These are phyloP conservation scores for Entophlyctis helioformis DNA, from an alignment of 192 early-diverging fungal species.

Conservation along the genomic window DNA sequence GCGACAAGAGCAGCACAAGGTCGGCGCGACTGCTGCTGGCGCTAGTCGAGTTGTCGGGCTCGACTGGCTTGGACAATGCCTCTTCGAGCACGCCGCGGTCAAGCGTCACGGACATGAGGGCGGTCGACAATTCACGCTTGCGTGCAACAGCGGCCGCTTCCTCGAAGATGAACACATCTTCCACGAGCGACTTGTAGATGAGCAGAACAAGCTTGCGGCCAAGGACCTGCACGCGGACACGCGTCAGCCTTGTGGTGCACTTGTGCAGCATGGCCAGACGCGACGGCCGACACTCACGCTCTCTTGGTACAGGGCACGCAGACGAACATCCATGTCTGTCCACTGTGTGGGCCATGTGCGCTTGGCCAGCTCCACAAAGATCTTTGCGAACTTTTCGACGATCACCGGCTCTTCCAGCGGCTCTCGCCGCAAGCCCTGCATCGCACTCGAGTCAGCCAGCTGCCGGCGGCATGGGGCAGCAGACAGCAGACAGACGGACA, in stretches of 20 bases:
- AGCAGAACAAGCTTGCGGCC: slow-evolving; percentile 42
- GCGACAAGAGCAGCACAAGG: slow-evolving; percentile 16
- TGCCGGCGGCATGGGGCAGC: no score
- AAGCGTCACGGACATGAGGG: slow-evolving; percentile 43
- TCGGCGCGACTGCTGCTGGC: no score
- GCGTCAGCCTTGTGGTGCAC: not conserved
- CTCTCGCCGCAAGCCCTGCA: slow-evolving; percentile 22
- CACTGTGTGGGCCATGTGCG: slow-evolving; percentile 46
- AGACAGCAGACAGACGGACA: no score
- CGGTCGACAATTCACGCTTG: slow-evolving; percentile 40
- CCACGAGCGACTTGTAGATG: slow-evolving; percentile 32
- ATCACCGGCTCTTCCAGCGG: slow-evolving; percentile 30
- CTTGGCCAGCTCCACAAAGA: slow-evolving; percentile 51
- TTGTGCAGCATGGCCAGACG: not conserved
- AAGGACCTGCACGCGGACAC: no score
- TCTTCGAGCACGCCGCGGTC: slow-evolving; percentile 26
- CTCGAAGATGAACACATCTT: slow-evolving; percentile 53
- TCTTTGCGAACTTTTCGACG: slow-evolving; percentile 42
- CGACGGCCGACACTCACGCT: not conserved
- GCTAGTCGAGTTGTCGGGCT: no score
- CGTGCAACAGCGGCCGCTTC: slow-evolving; percentile 41
- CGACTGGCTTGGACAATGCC: no score
- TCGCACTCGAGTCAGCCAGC: no score
- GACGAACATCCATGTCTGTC: slow-evolving; percentile 38
- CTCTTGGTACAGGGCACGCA: slow-evolving; percentile 28